Evolutionary conservation across 164 flowering plant species (phyloP).

Genomic region (Tinospora cordifolia): DNA sequence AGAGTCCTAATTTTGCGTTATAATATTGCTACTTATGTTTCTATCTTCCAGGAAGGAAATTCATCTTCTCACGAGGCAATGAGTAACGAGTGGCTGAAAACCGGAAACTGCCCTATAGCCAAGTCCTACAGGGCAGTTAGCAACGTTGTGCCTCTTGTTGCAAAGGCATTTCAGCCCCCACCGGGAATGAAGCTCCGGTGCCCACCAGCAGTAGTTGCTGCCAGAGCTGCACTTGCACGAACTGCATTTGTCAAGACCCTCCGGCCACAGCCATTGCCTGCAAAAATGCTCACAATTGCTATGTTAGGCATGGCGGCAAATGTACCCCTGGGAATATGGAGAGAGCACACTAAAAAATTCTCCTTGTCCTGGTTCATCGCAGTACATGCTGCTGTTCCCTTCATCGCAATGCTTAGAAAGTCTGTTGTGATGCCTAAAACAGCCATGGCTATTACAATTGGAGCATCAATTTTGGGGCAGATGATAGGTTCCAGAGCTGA

Average conservation of each 20-base stretch:
- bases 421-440: slow-evolving; percentile 67
- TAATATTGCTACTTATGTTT: not conserved
- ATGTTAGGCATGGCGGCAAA: slow-evolving; percentile 74
- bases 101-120: slow-evolving; percentile 84
- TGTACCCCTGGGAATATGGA: slow-evolving; percentile 77
- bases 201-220: slow-evolving; percentile 75
- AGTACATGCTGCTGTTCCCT: slow-evolving; percentile 88
- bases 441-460: slow-evolving; percentile 76
- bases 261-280: slow-evolving; percentile 65
- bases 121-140: slow-evolving; percentile 72
- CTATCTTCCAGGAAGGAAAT: slow-evolving; percentile 32
- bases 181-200: slow-evolving; percentile 61
- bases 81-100: slow-evolving; percentile 64
- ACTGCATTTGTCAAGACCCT: slow-evolving; percentile 62
- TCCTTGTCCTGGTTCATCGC: slow-evolving; percentile 78
- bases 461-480: slow-evolving; percentile 73
- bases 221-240: slow-evolving; percentile 71
- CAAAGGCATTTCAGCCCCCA: slow-evolving; percentile 56
- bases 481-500: slow-evolving; percentile 81
- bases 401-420: slow-evolving; percentile 79
- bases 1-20: not conserved
- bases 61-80: slow-evolving; percentile 57
- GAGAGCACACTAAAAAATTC: slow-evolving; percentile 74
- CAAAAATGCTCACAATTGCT: slow-evolving; percentile 60
- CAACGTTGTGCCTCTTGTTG: slow-evolving; percentile 63